Evolutionary conservation across 2,329 filamentous ascomycete genomes (phyloP).

Genomic region (Penicillium sp.): DNA sequence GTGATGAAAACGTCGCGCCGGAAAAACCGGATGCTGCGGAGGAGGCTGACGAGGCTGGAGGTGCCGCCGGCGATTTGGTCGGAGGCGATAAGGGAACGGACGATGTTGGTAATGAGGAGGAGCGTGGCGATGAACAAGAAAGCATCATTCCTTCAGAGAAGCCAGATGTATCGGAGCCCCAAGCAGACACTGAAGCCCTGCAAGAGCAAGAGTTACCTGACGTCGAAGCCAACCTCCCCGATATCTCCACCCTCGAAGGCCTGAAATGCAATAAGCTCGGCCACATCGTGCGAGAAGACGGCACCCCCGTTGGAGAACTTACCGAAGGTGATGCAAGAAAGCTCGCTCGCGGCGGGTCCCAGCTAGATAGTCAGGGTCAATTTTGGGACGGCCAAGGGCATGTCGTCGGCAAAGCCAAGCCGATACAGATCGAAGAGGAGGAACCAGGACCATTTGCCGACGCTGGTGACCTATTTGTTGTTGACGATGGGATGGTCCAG

Average conservation of each 20-base stretch:
- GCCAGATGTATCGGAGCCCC: neutral
- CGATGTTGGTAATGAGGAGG: too few species aligned
- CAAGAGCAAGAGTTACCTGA: constrained; percentile 5
- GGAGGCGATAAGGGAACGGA: neutral
- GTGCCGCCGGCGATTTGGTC: neutral
- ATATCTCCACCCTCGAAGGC: constrained; percentile 45
- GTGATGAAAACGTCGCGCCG: too few species aligned
- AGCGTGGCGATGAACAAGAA: too few species aligned
- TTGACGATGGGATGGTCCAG: constrained; percentile 54
- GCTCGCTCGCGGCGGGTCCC: constrained; percentile 46
- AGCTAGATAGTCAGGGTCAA: constrained; percentile 63
- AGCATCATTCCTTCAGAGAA: neutral
- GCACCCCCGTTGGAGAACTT: constrained; percentile 61
- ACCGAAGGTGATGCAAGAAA: constrained; percentile 68
- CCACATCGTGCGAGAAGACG: constrained; percentile 48
- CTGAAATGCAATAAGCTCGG: constrained; percentile 50
- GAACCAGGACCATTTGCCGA: constrained; percentile 49
- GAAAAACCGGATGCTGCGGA: too few species aligned
- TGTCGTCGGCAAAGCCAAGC: constrained; percentile 64
- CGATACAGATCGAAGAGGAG: constrained; percentile 43
- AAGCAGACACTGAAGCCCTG: neutral
- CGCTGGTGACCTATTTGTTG: constrained; percentile 52
- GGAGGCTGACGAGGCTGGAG: neutral
- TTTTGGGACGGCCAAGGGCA: constrained; percentile 68
- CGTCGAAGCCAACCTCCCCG: constrained; percentile 36